Percentiles rank a stretch among this genome's conserved stretches.
These are phyloP conservation scores for Aspergillus spinulosporus DNA, from an alignment of 2,329 filamentous ascomycete genomes.

Conservation along the genomic window DNA sequence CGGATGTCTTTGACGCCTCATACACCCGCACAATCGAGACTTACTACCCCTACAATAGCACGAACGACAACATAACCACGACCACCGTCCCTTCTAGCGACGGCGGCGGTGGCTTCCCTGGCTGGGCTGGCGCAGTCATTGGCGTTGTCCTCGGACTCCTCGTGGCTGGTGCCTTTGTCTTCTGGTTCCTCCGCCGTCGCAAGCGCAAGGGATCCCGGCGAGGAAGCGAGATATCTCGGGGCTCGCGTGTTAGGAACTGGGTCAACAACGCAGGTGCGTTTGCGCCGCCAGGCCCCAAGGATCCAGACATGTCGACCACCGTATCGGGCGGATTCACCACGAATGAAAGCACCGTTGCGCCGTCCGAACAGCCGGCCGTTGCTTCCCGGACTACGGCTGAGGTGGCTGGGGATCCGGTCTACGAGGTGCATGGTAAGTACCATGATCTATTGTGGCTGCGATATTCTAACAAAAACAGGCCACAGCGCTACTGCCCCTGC, in stretches of 20 bases:
- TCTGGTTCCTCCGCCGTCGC: conserved; percentile 24
- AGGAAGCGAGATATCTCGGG: conserved; percentile 5
- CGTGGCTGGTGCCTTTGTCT: conserved; percentile 15
- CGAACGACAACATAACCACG: neutral
- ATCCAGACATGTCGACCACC: conserved; percentile 2
- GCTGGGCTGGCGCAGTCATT: conserved; percentile 60
- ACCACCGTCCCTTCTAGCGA: neutral
- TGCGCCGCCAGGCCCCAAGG: conserved; percentile 1
- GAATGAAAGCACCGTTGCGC: conserved; percentile 1
- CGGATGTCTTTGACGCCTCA: conserved; percentile 3
- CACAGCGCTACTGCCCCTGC: neutral
- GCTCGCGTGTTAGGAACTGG: conserved; percentile 15
- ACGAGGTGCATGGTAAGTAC: conserved; percentile 15
- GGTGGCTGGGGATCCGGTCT: conserved; percentile 12
- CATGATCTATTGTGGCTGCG: neutral
- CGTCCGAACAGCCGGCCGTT: neutral
- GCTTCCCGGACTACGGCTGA: conserved; percentile 1
- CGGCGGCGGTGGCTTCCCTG: conserved; percentile 43
- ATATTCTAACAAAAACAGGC: neutral
- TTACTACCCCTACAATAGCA: conserved; percentile 47
- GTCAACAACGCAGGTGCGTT: conserved; percentile 9
- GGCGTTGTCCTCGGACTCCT: conserved; percentile 27
- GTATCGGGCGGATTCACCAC: conserved; percentile 1
- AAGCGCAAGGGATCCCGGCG: neutral
- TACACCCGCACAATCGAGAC: conserved; percentile 15